Base-by-base conservation (phyloP, 2,329 filamentous ascomycete genomes). In the Dactylellina sp. region DNA sequence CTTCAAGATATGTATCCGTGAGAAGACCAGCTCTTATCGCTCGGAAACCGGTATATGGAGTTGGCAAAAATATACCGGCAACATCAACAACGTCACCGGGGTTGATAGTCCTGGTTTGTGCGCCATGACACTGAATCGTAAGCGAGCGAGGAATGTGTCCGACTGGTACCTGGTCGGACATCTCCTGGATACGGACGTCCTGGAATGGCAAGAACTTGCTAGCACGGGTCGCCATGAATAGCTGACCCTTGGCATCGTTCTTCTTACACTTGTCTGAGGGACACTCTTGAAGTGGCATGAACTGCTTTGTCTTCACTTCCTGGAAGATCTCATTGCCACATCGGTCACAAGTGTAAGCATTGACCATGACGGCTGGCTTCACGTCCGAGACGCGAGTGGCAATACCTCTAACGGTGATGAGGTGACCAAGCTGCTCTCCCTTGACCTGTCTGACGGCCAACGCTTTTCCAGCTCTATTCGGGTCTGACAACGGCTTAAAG, bases 321-420 rank as follows among this genome's bases (percentile, higher is more conserved):
- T 99, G 95, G 86, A 98, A 99, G 79, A 99, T 94, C 82, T 99
- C 95, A 80, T 91, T 93, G 70, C 95, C 95, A 79, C 95, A 99
- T 75, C 92, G 89, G 81, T 99, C 95, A 82, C 95, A 99, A 60
- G 93, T 95, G 82, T 99, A 99, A 39, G 95, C 95, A 81, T 96
- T 97, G 80, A 99, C 96, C 80, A 94, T 91, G n/a, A 98, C 91
- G 9, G 95, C 89, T 39, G 95, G 95, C 84, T 99, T 99, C 78
- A 99, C 95, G 80, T 99, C 95, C 1, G 95, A 97, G 0, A 98
- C 95, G 79, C 95, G 87, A 0, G 95, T 99, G 1, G 93, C 89
- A 76, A 99, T 99, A 76, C 93, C 94, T 68, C 95, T 89, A 53
- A 99, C 87, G 2, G 95, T 98, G 80, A 99, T 98, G 76, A 99